Evolutionary conservation across 345 rosid genomes (phyloP).

Genomic region (Ailanthus altissimus): DNA sequence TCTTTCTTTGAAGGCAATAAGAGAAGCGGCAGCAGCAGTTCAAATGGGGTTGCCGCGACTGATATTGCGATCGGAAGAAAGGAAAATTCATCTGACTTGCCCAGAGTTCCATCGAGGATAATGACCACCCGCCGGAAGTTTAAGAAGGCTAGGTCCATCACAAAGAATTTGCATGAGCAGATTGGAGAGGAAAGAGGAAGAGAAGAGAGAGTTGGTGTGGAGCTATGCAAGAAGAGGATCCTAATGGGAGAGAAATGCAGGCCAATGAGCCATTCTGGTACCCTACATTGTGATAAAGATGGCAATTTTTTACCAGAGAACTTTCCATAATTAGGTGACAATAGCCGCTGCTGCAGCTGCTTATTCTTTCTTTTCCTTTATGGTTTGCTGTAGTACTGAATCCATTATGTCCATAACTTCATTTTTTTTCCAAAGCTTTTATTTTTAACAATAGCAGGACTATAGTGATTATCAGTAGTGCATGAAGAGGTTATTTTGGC

Average conservation of each 20-base stretch:
- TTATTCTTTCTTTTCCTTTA: too few species aligned
- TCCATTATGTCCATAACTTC: too few species aligned
- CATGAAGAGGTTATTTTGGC: too few species aligned
- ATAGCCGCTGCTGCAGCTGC: neutral
- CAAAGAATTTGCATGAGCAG: constrained; percentile 21
- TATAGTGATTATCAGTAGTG: too few species aligned
- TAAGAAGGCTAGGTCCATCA: constrained; percentile 24
- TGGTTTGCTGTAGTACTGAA: neutral
- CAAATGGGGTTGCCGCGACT: neutral
- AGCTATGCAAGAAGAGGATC: constrained; percentile 74
- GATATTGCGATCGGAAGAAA: constrained; percentile 5
- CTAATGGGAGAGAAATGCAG: constrained; percentile 67
- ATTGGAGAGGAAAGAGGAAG: neutral
- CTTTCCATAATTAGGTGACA: constrained; percentile 13
- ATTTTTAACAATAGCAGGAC: too few species aligned
- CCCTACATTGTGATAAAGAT: constrained; percentile 45
- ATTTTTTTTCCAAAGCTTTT: too few species aligned
- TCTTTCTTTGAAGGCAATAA: constrained; percentile 5
- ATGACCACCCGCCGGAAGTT: constrained; percentile 26
- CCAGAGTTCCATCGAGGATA: constrained; percentile 26
- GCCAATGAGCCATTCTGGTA: constrained; percentile 47
- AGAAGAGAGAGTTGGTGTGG: constrained; percentile 16
- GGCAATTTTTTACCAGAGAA: constrained; percentile 49
- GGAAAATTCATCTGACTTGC: neutral
- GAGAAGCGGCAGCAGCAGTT: neutral